Evolutionary conservation across 257 asterid genomes (phyloP).

Genomic region (Cruciata laevipes): DNA sequence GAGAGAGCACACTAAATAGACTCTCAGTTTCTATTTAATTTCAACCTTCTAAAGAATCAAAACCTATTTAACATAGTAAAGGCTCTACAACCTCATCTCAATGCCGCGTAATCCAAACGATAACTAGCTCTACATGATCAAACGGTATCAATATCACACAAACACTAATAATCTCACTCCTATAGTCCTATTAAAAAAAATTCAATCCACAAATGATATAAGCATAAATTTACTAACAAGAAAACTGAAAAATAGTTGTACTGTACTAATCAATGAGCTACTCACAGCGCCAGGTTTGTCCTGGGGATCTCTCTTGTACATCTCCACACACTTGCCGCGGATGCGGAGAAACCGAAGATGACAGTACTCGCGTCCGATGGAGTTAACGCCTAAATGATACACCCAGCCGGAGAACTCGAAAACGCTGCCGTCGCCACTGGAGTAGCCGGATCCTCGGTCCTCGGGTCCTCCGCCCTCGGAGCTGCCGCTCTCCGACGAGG

Average conservation of each 20-base stretch:
- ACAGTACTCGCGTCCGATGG: constrained; percentile 72
- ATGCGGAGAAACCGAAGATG: constrained; percentile 58
- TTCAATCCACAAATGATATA: not conserved
- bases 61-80: too few species aligned
- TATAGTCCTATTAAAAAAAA: not conserved
- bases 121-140: not conserved
- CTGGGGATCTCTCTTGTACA: constrained; percentile 72
- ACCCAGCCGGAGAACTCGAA: constrained; percentile 75
- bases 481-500: constrained; percentile 44
- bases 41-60: not conserved
- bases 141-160: not conserved
- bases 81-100: not conserved
- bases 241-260: too few species aligned
- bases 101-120: not conserved
- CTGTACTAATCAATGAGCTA: not conserved
- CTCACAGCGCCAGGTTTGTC: constrained; percentile 65
- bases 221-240: not conserved
- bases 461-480: constrained; percentile 42
- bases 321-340: constrained; percentile 56
- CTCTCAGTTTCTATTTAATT: not conserved
- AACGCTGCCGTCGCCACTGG: constrained; percentile 24
- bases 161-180: not conserved
- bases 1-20: not conserved
- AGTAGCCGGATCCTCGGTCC: constrained; percentile 21
- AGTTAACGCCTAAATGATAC: constrained; percentile 66